Conservation (phyloP, 2,329 filamentous ascomycete species). For the Ceratocystiopsis minuta region DNA sequence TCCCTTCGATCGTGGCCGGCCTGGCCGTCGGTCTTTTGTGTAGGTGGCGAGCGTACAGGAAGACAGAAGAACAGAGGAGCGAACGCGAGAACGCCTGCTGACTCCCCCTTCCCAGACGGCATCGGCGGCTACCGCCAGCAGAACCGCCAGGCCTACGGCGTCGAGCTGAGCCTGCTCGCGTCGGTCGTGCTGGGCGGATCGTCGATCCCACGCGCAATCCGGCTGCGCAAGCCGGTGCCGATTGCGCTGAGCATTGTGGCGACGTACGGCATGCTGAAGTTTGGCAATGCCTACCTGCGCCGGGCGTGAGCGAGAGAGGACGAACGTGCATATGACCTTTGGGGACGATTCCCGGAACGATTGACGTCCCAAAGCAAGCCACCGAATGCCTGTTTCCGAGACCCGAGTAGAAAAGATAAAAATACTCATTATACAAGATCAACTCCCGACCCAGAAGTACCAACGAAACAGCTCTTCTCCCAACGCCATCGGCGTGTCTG, state of each 20-base stretch:
- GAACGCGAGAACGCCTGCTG: no score
- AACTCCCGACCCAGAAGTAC: no score
- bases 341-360: no score
- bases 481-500: no score
- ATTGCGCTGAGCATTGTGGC: constrained; percentile 63
- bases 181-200: constrained; percentile 71
- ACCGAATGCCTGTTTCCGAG: no score
- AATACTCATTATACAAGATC: no score
- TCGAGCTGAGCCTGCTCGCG: constrained; percentile 78
- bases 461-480: no score
- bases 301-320: constrained; percentile 15
- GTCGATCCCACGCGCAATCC: constrained; percentile 73
- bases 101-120: constrained; percentile 31
- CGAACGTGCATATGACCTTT: no score
- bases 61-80: no score
- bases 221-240: constrained; percentile 68
- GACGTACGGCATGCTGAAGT: constrained; percentile 59
- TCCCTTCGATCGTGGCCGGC: constrained; percentile 76
- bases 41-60: constrained; percentile 16
- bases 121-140: constrained; percentile 69
- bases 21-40: constrained; percentile 56
- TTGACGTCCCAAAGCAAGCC: no score
- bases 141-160: constrained; percentile 56
- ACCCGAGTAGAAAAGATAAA: no score
- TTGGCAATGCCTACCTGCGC: constrained; percentile 49